phyloP scores from a whole-genome alignment of 192 early-diverging fungal species.

The Podila epicladia region DNA sequence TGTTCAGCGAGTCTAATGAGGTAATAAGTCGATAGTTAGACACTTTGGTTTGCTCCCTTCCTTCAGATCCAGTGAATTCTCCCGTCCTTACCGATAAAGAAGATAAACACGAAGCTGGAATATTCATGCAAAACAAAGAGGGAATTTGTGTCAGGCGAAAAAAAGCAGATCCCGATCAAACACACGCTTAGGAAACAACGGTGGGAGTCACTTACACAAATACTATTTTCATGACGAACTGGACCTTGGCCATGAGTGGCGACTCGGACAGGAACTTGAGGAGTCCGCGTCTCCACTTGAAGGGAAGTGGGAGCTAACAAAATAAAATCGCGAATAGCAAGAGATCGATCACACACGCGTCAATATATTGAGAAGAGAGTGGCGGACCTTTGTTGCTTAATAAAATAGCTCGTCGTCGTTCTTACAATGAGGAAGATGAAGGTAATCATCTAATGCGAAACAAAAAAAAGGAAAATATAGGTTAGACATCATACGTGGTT shows the following conservation, averaged over 20 bases:
- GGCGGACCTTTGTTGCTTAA: background rate
- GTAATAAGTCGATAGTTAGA: background rate
- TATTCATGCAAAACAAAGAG: background rate
- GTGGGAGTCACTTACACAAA: conserved; percentile 54
- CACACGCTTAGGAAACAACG: background rate
- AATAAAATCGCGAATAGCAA: background rate
- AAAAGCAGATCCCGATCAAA: background rate
- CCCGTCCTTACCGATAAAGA: conserved; percentile 60
- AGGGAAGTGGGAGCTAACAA: conserved; percentile 59
- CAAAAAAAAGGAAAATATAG: background rate
- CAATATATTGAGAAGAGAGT: background rate
- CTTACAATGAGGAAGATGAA: conserved; percentile 54
- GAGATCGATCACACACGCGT: background rate
- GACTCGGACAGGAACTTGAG: conserved; percentile 58
- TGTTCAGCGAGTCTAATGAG: conserved; percentile 60
- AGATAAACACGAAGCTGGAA: conserved; percentile 59
- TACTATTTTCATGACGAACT: conserved; percentile 59
- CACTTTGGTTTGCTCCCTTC: background rate
- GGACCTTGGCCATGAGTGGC: conserved; percentile 50
- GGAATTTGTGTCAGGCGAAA: background rate
- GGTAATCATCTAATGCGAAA: conserved; percentile 38
- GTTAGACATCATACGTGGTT: background rate
- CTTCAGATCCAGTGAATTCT: background rate
- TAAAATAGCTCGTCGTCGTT: background rate
- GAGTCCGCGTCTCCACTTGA: conserved; percentile 54